Conservation (phyloP, 257 asterid genomes). For the Penstemon eatonii region DNA sequence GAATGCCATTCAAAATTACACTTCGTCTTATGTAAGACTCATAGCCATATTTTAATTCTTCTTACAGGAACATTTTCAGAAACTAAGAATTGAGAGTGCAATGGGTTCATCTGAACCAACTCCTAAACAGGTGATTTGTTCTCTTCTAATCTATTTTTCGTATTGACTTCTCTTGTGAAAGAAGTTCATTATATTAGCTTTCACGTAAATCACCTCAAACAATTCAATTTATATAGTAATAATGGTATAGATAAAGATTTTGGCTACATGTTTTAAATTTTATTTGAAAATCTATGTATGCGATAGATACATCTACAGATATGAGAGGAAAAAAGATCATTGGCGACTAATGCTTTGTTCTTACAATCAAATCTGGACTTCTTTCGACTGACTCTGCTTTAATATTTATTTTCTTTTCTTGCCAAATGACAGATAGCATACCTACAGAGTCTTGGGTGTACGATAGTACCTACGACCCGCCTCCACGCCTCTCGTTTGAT, state of each 20-base stretch:
- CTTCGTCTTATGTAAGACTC: neutral
- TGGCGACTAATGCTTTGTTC: neutral
- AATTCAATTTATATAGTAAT: neutral
- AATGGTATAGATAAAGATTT: neutral
- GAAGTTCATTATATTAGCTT: too few relatives aligned
- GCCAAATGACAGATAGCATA: conserved; percentile 57
- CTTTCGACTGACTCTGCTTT: neutral
- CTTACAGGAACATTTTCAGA: conserved; percentile 82
- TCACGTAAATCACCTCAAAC: too few relatives aligned
- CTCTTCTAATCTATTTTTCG: neutral
- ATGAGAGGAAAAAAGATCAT: neutral
- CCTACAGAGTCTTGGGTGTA: conserved; percentile 88
- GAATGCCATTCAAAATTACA: neutral
- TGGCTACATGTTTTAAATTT: neutral
- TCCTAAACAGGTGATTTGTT: conserved; percentile 64
- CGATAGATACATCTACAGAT: too few relatives aligned
- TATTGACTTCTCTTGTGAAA: neutral
- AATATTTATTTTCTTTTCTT: neutral
- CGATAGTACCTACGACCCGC: conserved; percentile 74
- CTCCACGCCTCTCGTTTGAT: conserved; percentile 93
- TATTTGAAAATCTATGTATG: neutral
- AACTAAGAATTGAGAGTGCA: conserved; percentile 76
- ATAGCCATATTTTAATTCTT: conserved; percentile 10
- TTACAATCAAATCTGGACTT: neutral
- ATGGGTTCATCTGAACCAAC: conserved; percentile 87